phyloP scores from a whole-genome alignment of 1,139 yeast genomes.

The Candida gigantensis region DNA sequence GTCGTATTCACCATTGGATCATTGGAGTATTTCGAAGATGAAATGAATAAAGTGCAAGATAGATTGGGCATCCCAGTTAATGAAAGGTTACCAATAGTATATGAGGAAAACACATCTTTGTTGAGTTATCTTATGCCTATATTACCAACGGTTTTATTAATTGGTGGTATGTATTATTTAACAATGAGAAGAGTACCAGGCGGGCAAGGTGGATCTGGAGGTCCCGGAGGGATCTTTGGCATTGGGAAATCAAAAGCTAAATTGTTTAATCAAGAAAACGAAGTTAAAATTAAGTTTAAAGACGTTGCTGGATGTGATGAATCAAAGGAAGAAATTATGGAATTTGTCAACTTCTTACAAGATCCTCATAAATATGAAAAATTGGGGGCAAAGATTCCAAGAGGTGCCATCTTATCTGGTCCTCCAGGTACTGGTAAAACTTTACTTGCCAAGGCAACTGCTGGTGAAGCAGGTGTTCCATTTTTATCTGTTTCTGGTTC shows the following conservation, averaged over 20 bases:
- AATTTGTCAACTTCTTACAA: constrained; percentile 75
- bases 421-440: constrained; percentile 92
- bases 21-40: constrained; percentile 70
- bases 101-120: constrained; percentile 61
- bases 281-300: constrained; percentile 68
- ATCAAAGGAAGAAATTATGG: constrained; percentile 84
- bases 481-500: constrained; percentile 82
- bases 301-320: constrained; percentile 87
- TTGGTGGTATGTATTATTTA: constrained; percentile 72
- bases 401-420: constrained; percentile 82
- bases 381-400: constrained; percentile 79
- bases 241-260: constrained; percentile 72
- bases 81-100: constrained; percentile 64
- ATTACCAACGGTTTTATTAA: constrained; percentile 66
- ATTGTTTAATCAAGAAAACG: constrained; percentile 68
- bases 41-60: constrained; percentile 61
- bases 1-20: constrained; percentile 73
- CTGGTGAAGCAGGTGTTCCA: constrained; percentile 85
- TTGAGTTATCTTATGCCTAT: constrained; percentile 57
- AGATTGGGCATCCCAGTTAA: constrained; percentile 59
- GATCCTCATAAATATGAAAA: constrained; percentile 73
- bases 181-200: constrained; percentile 58
- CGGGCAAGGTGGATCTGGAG: constrained; percentile 33
- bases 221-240: constrained; percentile 57
- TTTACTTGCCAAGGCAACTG: constrained; percentile 76